A percentile compares a stretch with the other conserved stretches of the same genome.
These are phyloP conservation scores for Nakazawaea siamensis DNA, from an alignment of 805 yeast species.

Conservation along the genomic window DNA sequence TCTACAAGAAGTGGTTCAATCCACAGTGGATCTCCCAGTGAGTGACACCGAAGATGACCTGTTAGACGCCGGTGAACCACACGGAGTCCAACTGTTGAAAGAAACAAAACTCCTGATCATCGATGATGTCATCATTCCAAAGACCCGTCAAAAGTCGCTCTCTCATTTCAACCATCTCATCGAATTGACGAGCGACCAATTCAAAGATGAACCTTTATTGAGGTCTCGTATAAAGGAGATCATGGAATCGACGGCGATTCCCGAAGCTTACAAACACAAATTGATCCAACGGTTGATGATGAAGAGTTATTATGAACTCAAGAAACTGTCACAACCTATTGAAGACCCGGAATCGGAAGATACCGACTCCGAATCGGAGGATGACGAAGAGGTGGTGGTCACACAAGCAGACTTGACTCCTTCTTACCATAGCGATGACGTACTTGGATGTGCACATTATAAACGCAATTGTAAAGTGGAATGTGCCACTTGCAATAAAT, in stretches of 20 bases:
- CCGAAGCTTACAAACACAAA: slow-evolving; percentile 35
- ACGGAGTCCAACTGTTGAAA: slow-evolving; percentile 30
- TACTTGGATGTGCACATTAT: slow-evolving; percentile 78
- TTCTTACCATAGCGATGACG: slow-evolving; percentile 36
- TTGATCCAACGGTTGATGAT: slow-evolving; percentile 61
- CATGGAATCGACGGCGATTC: slow-evolving; percentile 26
- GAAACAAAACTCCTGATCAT: slow-evolving; percentile 29
- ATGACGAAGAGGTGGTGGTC: slow-evolving; percentile 34
- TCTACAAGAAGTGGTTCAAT: slow-evolving; percentile 40
- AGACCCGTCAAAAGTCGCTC: slow-evolving; percentile 13
- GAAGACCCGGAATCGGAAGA: slow-evolving; percentile 7
- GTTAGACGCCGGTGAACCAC: slow-evolving; percentile 27
- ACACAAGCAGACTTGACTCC: slow-evolving; percentile 40
- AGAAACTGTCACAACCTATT: slow-evolving; percentile 11
- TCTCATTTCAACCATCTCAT: slow-evolving; percentile 20
- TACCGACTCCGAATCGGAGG: slow-evolving; percentile 14
- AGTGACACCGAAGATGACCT: slow-evolving; percentile 29
- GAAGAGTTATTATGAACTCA: slow-evolving; percentile 48
- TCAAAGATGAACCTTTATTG: slow-evolving; percentile 27
- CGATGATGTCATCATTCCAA: slow-evolving; percentile 32
- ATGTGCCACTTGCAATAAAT: slow-evolving; percentile 64
- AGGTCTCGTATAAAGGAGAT: slow-evolving; percentile 42
- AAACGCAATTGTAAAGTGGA: slow-evolving; percentile 77
- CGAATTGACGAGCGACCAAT: slow-evolving; percentile 23
- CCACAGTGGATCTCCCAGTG: slow-evolving; percentile 39